Evolutionary conservation across 305 asterid species (phyloP), one percentile per base, ranked within the genome.

Genomic region (Salvia sclarea): DNA sequence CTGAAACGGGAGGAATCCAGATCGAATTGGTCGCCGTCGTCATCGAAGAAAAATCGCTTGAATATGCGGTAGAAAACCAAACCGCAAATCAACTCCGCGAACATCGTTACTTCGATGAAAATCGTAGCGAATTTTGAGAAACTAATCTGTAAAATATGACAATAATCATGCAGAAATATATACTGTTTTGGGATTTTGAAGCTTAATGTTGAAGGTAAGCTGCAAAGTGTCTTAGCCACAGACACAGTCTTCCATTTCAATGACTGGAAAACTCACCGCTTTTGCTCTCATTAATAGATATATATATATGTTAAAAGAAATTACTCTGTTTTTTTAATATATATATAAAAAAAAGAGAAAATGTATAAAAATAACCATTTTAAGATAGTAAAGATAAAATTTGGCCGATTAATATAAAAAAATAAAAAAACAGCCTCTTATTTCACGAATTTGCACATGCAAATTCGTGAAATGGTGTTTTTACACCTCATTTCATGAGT

Each of bases 11-110:
- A 82, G 40, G 90, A 63, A 48, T 81, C 86, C 56, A 75, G 60
- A 40, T 79, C 80, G 21, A 54, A 37, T 30, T 69, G 72, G 59
- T 62, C 71, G 18, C 76, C 86, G 61, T 79, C 85, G 55, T 56
- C 85, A 50, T 56, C 77, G 65, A 14, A 76, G 44, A 89, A 84
- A 79, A 78, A 78, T 18, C 81, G 84, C 75, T 73, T 85, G 21
- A 88, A 55, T 9, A 87, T 17, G 28, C 81, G 74, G 64, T 76
- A 78, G 40, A 86, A 68, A 17, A 85, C 61, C 40, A 92, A 17
- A 18, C 96, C 91, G 57, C 94, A 89, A 18, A 92, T 55, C 80
- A 92, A 57, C 76, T 80, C 85, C 47, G 78, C 78, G 92, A 88
- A 86, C 96, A 89, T 86, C 61, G 65, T 66, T 37, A 17, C 8